Conservation (phyloP, 1,139 yeast species). For the Nakaseomyces bracarensis region DNA sequence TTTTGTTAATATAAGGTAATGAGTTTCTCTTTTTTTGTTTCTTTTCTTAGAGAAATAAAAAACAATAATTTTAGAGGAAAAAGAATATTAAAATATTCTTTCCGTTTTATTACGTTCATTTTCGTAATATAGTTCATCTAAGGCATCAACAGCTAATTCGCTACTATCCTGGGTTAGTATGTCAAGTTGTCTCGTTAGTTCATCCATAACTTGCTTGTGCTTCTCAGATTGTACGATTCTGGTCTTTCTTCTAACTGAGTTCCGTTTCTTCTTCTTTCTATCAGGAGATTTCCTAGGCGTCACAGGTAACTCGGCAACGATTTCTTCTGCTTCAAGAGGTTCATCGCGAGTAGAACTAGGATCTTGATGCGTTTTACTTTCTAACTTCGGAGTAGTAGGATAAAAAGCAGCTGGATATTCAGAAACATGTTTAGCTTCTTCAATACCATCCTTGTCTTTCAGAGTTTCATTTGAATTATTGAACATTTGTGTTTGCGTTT, state of each 20-base stretch:
- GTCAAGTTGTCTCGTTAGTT: conserved; percentile 3
- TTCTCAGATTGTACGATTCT: conserved; percentile 1
- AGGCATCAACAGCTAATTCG: neutral
- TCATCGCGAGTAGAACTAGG: neutral
- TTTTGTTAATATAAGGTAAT: no score
- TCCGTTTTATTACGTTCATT: neutral
- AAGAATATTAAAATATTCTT: no score
- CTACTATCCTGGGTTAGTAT: neutral
- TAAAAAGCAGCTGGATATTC: no score
- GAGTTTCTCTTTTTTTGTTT: no score
- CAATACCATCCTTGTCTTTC: neutral
- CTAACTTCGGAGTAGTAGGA: neutral
- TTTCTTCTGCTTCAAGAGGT: neutral
- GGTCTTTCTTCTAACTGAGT: neutral
- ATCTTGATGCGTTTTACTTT: no score
- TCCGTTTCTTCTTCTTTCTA: neutral
- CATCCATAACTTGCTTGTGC: conserved; percentile 5
- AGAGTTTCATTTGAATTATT: conserved; percentile 1
- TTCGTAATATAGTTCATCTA: conserved; percentile 1
- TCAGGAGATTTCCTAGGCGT: conserved; percentile 1
- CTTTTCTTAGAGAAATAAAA: no score
- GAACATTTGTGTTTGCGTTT: neutral
- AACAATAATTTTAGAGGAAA: no score
- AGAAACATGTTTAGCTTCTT: no score
- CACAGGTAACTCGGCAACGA: neutral